Percentiles rank a stretch among this genome's conserved stretches.
Evolutionary conservation across 257 asterid species (phyloP).

Genomic region (Ocimum tenuiflorum): DNA sequence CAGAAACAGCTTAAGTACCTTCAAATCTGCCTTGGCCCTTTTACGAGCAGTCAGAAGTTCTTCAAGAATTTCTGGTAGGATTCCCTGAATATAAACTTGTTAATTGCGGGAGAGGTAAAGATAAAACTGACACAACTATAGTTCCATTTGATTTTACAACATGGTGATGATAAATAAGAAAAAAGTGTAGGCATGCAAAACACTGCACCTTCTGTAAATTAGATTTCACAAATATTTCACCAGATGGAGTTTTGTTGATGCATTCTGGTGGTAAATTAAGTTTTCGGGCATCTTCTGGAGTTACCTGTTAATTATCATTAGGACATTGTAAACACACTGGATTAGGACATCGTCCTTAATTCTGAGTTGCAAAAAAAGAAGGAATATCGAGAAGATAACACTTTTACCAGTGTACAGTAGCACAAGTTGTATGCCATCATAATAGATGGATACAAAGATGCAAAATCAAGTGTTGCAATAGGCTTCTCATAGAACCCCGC

Average conservation of each 20-base stretch:
- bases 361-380: no score
- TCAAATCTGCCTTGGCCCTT: conserved; percentile 96
- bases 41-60: conserved; percentile 91
- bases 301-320: conserved; percentile 51
- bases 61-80: conserved; percentile 97
- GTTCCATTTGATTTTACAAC: background rate
- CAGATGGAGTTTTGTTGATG: conserved; percentile 91
- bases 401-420: conserved; percentile 81
- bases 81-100: conserved; percentile 70
- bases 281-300: conserved; percentile 74
- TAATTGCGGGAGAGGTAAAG: conserved; percentile 7
- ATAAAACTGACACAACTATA: background rate
- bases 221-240: conserved; percentile 86
- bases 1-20: conserved; percentile 47
- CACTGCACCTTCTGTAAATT: conserved; percentile 73
- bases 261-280: conserved; percentile 81
- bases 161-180: conserved; percentile 10
- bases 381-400: background rate
- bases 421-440: conserved; percentile 99
- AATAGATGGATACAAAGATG: conserved; percentile 94
- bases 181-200: conserved; percentile 7
- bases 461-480: conserved; percentile 96
- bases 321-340: conserved; percentile 5
- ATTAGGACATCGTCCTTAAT: background rate
- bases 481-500: conserved; percentile 97